A percentile compares a stretch with the other conserved stretches of the same genome.
phyloP scores from a whole-genome alignment of 805 yeast species.

The Blastobotrys robertii region DNA sequence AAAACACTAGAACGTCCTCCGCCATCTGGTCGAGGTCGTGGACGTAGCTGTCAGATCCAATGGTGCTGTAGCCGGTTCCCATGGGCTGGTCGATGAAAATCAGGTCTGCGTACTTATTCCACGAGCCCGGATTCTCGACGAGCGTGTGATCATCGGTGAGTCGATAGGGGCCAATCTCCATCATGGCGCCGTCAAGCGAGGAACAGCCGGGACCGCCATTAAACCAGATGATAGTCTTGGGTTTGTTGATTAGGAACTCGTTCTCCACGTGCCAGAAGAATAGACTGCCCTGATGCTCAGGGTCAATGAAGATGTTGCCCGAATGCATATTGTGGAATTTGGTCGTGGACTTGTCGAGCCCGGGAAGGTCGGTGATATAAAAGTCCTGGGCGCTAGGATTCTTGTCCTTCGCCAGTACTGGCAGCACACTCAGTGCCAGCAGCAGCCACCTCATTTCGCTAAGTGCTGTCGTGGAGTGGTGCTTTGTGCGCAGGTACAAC shows the following conservation, averaged over 20 bases:
- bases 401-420: constrained; percentile 1
- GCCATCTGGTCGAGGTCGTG: constrained; percentile 39
- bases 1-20: constrained; percentile 51
- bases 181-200: constrained; percentile 91
- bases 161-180: constrained; percentile 87
- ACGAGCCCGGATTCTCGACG: constrained; percentile 57
- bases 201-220: constrained; percentile 99
- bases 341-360: constrained; percentile 15
- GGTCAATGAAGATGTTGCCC: constrained; percentile 47
- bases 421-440: not conserved
- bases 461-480: not conserved
- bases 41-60: constrained; percentile 36
- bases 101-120: constrained; percentile 73
- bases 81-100: constrained; percentile 90
- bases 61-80: constrained; percentile 81
- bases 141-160: constrained; percentile 39
- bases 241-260: constrained; percentile 23
- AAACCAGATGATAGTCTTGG: constrained; percentile 57
- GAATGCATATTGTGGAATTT: constrained; percentile 37
- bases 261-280: constrained; percentile 67
- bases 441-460: not conserved
- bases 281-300: constrained; percentile 45
- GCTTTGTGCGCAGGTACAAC: not conserved
- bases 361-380: constrained; percentile 27
- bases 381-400: constrained; percentile 18